Conservation (phyloP, 2,329 filamentous ascomycete species). For the Alternaria sp. region DNA sequence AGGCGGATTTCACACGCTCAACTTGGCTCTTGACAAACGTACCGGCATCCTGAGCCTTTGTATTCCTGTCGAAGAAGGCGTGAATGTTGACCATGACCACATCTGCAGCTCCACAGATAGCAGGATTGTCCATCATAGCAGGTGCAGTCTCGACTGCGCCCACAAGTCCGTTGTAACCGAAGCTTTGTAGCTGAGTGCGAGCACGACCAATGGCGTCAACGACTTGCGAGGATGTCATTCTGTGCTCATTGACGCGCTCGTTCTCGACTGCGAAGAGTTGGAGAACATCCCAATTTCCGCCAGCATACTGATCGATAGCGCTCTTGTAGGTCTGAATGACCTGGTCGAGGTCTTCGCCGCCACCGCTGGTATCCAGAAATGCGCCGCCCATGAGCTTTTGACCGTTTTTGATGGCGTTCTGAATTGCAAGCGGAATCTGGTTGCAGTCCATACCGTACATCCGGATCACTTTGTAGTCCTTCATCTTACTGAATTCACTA, state of each 20-base stretch:
- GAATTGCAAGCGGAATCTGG: slow-evolving; percentile 70
- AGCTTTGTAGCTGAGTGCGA: slow-evolving; percentile 64
- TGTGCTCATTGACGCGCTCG: slow-evolving; percentile 72
- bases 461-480: slow-evolving; percentile 72
- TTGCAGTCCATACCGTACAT: slow-evolving; percentile 84
- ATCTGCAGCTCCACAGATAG: slow-evolving; percentile 77
- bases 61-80: slow-evolving; percentile 79
- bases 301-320: slow-evolving; percentile 57
- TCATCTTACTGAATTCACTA: slow-evolving; percentile 68
- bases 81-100: slow-evolving; percentile 85
- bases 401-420: slow-evolving; percentile 69
- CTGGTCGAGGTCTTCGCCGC: slow-evolving; percentile 53
- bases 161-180: slow-evolving; percentile 76
- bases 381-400: slow-evolving; percentile 80
- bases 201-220: slow-evolving; percentile 66
- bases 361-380: slow-evolving; percentile 64
- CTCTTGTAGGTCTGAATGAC: slow-evolving; percentile 70
- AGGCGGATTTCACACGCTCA: slow-evolving; percentile 57
- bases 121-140: slow-evolving; percentile 70
- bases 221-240: slow-evolving; percentile 62
- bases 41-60: slow-evolving; percentile 69
- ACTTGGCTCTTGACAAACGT: slow-evolving; percentile 70
- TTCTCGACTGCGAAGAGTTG: slow-evolving; percentile 82
- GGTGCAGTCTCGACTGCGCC: slow-evolving; percentile 83
- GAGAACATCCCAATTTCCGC: slow-evolving; percentile 72